These are phyloP conservation scores for Raphanus sativus DNA, from an alignment of 345 rosid species.

Conservation along the genomic window DNA sequence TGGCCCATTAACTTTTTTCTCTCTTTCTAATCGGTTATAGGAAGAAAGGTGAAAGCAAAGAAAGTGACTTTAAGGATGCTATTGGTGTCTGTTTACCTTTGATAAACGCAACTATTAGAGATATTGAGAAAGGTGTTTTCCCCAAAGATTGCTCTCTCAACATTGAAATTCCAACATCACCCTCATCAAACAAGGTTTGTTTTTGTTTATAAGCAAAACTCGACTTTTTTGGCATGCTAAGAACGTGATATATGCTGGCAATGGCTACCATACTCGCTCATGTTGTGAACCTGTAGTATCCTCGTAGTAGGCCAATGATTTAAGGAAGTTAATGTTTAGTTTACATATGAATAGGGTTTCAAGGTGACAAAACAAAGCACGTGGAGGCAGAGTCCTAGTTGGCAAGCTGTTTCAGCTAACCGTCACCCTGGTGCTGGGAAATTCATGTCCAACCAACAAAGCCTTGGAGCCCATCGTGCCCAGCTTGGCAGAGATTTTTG, in stretches of 20 bases:
- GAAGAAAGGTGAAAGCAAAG: conserved; percentile 93
- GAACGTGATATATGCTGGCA: background rate
- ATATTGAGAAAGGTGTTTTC: conserved; percentile 73
- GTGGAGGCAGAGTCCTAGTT: conserved; percentile 74
- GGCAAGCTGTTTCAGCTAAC: conserved; percentile 89
- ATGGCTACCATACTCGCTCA: background rate
- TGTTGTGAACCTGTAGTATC: background rate
- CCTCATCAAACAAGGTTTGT: conserved; percentile 71
- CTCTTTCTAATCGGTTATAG: conserved; percentile 40
- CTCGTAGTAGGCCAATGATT: background rate
- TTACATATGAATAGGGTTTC: conserved; percentile 60
- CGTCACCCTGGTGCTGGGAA: conserved; percentile 75
- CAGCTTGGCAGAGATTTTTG: conserved; percentile 96
- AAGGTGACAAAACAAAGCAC: conserved; percentile 83
- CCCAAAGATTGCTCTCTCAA: conserved; percentile 73
- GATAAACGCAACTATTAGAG: conserved; percentile 75
- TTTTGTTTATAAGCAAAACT: background rate
- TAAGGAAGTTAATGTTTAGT: conserved; percentile 12
- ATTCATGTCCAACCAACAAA: conserved; percentile 95
- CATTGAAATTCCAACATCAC: conserved; percentile 78
- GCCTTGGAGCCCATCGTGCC: conserved; percentile 90
- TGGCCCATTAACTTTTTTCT: conserved; percentile 6
- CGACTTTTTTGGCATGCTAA: background rate
- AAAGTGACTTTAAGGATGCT: conserved; percentile 88
- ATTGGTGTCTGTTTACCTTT: conserved; percentile 29